Evolutionary conservation across 306 rosid species (phyloP), one percentile per base, ranked within the genome.

Genomic region (Vigna angularis): DNA sequence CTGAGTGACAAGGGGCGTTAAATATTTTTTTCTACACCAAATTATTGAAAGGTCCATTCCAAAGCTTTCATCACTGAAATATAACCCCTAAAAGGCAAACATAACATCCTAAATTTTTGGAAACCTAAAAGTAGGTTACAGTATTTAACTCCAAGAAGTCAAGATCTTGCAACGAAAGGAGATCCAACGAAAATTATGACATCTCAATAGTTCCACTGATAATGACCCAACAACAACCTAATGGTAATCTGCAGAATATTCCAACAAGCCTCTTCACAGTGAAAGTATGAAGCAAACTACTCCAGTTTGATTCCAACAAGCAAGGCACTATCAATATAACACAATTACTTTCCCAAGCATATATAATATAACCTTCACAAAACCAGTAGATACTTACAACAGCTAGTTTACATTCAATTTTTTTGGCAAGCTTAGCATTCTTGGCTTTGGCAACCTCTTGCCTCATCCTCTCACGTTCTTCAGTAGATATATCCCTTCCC

Each of bases 401-500:
- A 58, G 79, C 85, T 68, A 91, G 75, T 79, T 96, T 96, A 71
- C 72, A 86, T 78, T 96, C 97, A 81, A 93, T 74, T 86, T 89
- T 83, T 85, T 73, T 93, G 66, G 86, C 80, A 77, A 87, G 87
- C 85, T 88, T 88, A 56, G 83, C 86, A 72, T 52, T 83, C 79
- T 85, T 96, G 32, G 87, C 89, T 83, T 78, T 78, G n/a, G 90
- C 59, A 68, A 88, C 90, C 86, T 93, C 94, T 83, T 96, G 89
- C 78, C 89, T 80, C 91, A 88, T 96, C 86, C 78, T 90, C 87
- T 87, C 84, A 65, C 83, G 89, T 71, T 96, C 99, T 72, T 88
- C 89, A 66, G 86, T 74, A 80, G 97, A 84, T 85, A 93, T 76
- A 50, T 87, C 93, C 79, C 87, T 87, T 86, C 97, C 96, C 94